Percentiles rank a stretch among this genome's conserved stretches.
These are phyloP conservation scores for Nemophila menziesii DNA, from an alignment of 257 asterid genomes.

Conservation along the genomic window DNA sequence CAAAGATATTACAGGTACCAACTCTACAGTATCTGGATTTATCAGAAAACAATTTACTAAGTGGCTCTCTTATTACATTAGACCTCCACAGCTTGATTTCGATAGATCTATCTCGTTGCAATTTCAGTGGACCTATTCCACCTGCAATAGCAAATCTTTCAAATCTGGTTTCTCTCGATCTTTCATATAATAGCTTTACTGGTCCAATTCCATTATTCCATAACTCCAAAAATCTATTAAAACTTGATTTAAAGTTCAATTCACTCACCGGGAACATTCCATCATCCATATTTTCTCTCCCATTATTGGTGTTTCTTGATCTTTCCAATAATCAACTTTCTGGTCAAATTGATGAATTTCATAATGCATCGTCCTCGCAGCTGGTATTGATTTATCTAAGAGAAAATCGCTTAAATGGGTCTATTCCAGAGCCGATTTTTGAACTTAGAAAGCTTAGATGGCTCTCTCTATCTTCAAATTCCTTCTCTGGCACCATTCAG, in stretches of 20 bases:
- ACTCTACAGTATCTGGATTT: conserved; percentile 6
- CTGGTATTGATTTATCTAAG: neutral
- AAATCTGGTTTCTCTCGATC: too few relatives aligned
- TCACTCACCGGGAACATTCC: neutral
- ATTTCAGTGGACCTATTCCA: too few relatives aligned
- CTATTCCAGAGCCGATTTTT: neutral
- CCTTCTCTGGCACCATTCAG: neutral
- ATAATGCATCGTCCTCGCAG: conserved; percentile 2
- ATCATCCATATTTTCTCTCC: neutral
- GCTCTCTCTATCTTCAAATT: neutral
- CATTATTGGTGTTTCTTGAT: neutral
- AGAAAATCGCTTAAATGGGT: conserved; percentile 1
- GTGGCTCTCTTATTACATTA: conserved; percentile 16
- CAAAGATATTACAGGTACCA: conserved; percentile 12
- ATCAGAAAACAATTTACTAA: conserved; percentile 10
- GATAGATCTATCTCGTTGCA: neutral
- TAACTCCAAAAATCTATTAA: neutral
- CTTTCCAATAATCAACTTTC: conserved; percentile 3
- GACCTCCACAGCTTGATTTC: neutral
- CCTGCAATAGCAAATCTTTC: too few relatives aligned
- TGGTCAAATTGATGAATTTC: neutral
- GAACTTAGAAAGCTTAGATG: neutral
- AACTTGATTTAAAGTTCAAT: neutral
- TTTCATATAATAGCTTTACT: neutral
- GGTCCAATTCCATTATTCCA: conserved; percentile 8